Evolutionary conservation across 768 basidiomycete species (phyloP).

Genomic region (Fomitopsis serialis): DNA sequence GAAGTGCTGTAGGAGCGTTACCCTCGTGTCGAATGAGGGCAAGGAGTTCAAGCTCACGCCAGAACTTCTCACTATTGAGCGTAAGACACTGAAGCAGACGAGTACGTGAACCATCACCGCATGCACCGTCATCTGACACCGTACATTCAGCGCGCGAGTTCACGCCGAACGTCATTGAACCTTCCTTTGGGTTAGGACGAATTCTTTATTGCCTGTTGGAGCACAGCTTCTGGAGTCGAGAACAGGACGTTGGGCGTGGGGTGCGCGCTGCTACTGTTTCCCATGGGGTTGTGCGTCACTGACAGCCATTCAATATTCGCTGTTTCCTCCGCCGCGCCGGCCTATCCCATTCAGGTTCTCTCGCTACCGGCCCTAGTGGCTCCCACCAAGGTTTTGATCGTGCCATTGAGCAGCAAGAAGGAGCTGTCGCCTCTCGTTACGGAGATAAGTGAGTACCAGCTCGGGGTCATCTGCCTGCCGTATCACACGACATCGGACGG

Average conservation of each 20-base stretch:
- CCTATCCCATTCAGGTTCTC: conserved; percentile 54
- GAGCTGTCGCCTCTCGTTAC: conserved; percentile 80
- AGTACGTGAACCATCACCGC: conserved; percentile 40
- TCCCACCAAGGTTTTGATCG: conserved; percentile 95
- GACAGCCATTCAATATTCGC: conserved; percentile 3
- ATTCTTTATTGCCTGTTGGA: conserved; percentile 93
- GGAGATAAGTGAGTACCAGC: conserved; percentile 77
- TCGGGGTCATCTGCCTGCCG: conserved; percentile 8
- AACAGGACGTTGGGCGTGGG: conserved; percentile 84
- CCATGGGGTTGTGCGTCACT: conserved; percentile 12
- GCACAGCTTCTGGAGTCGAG: conserved; percentile 94
- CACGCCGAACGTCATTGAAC: conserved; percentile 97
- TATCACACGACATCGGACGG: background rate
- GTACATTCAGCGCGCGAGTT: conserved; percentile 75
- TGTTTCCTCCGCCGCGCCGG: conserved; percentile 1
- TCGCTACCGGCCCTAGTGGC: conserved; percentile 88
- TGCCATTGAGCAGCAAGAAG: conserved; percentile 82
- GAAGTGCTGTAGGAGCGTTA: conserved; percentile 38
- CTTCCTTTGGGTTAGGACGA: conserved; percentile 95
- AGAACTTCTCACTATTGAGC: conserved; percentile 71
- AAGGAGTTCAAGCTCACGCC: conserved; percentile 66
- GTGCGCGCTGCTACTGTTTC: conserved; percentile 40
- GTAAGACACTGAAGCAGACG: conserved; percentile 83
- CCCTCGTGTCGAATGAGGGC: conserved; percentile 54
- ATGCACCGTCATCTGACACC: conserved; percentile 22